A percentile compares a stretch with the other conserved stretches of the same genome.
phyloP scores from a whole-genome alignment of 352 stramenopile genomes.

The Pythium coloratum region DNA sequence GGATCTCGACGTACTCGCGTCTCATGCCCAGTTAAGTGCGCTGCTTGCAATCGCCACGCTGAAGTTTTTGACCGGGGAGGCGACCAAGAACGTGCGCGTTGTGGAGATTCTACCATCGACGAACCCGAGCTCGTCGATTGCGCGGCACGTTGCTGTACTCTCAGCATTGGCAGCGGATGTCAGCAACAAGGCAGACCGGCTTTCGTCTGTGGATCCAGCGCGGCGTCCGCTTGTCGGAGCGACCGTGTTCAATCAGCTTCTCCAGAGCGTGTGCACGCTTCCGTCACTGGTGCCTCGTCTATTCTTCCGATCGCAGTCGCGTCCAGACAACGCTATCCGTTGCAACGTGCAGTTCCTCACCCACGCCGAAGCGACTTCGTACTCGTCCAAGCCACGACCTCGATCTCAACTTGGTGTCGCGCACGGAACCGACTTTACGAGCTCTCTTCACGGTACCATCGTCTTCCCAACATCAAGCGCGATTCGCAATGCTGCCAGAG shows the following conservation, averaged over 20 bases:
- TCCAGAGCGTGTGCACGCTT: conserved; percentile 33
- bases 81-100: background rate
- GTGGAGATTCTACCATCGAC: background rate
- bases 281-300: conserved; percentile 33
- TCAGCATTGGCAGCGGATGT: background rate
- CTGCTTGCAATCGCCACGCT: background rate
- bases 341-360: conserved; percentile 53
- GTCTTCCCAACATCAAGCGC: conserved; percentile 16
- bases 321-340: conserved; percentile 23
- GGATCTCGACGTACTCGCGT: background rate
- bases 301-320: conserved; percentile 46
- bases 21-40: background rate
- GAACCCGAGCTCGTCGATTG: background rate
- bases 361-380: conserved; percentile 39
- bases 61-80: background rate
- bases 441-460: conserved; percentile 42
- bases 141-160: background rate
- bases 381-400: conserved; percentile 45
- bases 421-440: conserved; percentile 51
- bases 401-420: conserved; percentile 53
- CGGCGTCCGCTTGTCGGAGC: conserved; percentile 33
- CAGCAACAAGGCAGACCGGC: conserved; percentile 16
- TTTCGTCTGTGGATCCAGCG: background rate
- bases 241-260: conserved; percentile 39
- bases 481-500: background rate